Evolutionary conservation across 2,329 filamentous ascomycete genomes (phyloP).

Genomic region (Penicillium sumatraense): DNA sequence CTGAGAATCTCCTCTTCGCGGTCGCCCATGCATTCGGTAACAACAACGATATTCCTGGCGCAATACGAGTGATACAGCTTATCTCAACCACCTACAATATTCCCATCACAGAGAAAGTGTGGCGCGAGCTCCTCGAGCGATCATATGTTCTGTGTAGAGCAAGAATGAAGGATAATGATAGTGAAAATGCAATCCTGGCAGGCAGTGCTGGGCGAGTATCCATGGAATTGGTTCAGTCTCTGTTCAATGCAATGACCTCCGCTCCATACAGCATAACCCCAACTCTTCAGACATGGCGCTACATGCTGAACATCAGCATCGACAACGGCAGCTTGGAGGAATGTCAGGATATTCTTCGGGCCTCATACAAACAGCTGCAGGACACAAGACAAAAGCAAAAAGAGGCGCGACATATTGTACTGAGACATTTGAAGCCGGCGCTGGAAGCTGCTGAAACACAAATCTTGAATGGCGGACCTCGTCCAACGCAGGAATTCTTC

Average conservation of each 20-base stretch:
- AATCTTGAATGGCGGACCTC: neutral
- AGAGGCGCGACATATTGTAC: slow-evolving; percentile 29
- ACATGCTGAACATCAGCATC: slow-evolving; percentile 36
- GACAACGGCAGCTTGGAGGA: slow-evolving; percentile 18
- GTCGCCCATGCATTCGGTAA: slow-evolving; percentile 72
- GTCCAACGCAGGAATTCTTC: slow-evolving; percentile 16
- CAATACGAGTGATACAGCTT: slow-evolving; percentile 64
- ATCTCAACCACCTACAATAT: slow-evolving; percentile 65
- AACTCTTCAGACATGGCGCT: slow-evolving; percentile 59
- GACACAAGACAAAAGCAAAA: slow-evolving; percentile 33
- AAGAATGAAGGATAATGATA: slow-evolving; percentile 6
- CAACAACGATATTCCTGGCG: slow-evolving; percentile 65
- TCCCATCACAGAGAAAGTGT: slow-evolving; percentile 60
- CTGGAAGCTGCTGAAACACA: neutral
- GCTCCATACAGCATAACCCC: slow-evolving; percentile 62
- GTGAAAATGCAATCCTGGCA: slow-evolving; percentile 6
- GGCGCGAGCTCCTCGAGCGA: slow-evolving; percentile 71
- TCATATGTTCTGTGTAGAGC: slow-evolving; percentile 61
- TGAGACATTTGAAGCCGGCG: slow-evolving; percentile 26
- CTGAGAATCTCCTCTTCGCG: slow-evolving; percentile 62
- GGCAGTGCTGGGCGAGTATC: slow-evolving; percentile 41
- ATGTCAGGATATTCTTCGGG: slow-evolving; percentile 33
- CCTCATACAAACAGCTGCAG: slow-evolving; percentile 35
- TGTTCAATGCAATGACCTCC: slow-evolving; percentile 66
- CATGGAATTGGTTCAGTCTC: slow-evolving; percentile 49